phyloP scores from a whole-genome alignment of 106 monocot species.

The Dioscorea alata region DNA sequence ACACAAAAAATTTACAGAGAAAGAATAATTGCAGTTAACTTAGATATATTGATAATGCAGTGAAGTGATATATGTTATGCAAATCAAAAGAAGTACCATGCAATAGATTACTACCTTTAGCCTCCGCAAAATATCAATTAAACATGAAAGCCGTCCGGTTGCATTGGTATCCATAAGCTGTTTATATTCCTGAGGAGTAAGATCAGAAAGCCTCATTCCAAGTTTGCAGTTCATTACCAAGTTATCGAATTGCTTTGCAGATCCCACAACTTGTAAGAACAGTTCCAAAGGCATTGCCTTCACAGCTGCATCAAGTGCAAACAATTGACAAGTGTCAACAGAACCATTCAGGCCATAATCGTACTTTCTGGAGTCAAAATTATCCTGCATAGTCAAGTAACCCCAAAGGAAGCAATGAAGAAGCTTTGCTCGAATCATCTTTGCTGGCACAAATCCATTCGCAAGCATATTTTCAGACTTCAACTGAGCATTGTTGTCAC shows the following conservation, averaged over 20 bases:
- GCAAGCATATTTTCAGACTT: constrained; percentile 40
- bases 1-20: no score
- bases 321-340: constrained; percentile 28
- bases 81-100: background rate
- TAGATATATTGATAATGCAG: no score
- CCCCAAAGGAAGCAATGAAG: constrained; percentile 79
- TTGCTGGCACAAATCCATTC: constrained; percentile 77
- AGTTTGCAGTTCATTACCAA: constrained; percentile 52
- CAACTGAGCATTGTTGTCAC: constrained; percentile 7
- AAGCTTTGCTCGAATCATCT: constrained; percentile 83
- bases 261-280: constrained; percentile 84
- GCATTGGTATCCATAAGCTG: constrained; percentile 56
- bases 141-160: constrained; percentile 46
- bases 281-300: constrained; percentile 81
- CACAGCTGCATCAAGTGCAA: constrained; percentile 49
- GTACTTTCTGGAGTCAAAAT: constrained; percentile 23
- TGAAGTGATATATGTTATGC: no score
- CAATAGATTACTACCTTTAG: constrained; percentile 52
- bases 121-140: constrained; percentile 54
- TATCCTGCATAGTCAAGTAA: constrained; percentile 32
- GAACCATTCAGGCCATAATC: constrained; percentile 20
- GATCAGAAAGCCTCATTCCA: constrained; percentile 64
- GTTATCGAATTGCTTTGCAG: constrained; percentile 38
- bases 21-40: no score
- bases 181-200: constrained; percentile 45